Evolutionary conservation across 1,284 basidiomycete species (phyloP).

Genomic region (Bondarzewia mesenterica): DNA sequence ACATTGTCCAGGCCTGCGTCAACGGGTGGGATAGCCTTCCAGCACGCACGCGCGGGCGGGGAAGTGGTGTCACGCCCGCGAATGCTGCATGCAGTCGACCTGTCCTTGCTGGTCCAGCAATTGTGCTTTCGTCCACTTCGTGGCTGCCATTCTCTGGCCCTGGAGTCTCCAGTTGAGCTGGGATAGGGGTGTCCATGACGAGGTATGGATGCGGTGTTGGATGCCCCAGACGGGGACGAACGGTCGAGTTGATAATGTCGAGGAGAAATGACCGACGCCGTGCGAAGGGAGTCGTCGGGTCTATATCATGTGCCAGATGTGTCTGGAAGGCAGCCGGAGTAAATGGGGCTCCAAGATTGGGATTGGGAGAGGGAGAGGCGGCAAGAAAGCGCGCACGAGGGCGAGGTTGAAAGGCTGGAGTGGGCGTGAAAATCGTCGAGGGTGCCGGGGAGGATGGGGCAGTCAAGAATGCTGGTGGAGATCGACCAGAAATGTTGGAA

Average conservation of each 20-base stretch:
- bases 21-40: conserved; percentile 52
- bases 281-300: conserved; percentile 53
- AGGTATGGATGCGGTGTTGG: conserved; percentile 58
- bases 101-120: conserved; percentile 14
- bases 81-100: conserved; percentile 38
- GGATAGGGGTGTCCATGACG: conserved; percentile 7
- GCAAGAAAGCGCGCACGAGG: conserved; percentile 52
- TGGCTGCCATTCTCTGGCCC: conserved; percentile 3
- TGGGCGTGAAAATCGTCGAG: conserved; percentile 44
- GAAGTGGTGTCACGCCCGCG: conserved; percentile 55
- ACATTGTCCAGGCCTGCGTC: conserved; percentile 34
- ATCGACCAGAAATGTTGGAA: conserved; percentile 9
- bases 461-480: conserved; percentile 29
- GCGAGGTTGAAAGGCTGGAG: conserved; percentile 50
- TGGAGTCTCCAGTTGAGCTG: not conserved
- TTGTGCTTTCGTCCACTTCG: conserved; percentile 2
- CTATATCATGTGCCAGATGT: conserved; percentile 16
- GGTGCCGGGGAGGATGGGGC: conserved; percentile 29
- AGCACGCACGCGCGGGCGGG: conserved; percentile 19
- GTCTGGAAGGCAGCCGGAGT: conserved; percentile 11
- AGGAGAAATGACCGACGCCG: conserved; percentile 69
- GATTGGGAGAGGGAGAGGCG: conserved; percentile 19
- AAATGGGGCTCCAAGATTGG: conserved; percentile 17
- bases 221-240: conserved; percentile 58
- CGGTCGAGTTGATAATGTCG: conserved; percentile 68